Evolutionary conservation across 345 rosid species (phyloP).

Genomic region (Microthlaspi erraticum): DNA sequence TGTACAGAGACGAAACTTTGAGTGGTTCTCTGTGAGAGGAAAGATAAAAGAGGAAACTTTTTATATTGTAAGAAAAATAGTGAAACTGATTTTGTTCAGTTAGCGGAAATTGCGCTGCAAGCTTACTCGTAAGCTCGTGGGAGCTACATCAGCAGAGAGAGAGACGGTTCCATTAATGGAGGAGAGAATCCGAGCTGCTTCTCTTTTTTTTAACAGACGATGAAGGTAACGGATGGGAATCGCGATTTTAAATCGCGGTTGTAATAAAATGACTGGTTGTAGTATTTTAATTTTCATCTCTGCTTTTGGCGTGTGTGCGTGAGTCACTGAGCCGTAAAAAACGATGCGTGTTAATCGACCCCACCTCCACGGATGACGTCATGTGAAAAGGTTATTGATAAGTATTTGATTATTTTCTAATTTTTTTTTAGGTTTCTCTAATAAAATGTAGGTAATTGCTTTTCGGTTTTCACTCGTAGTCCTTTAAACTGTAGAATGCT

Average conservation of each 20-base stretch:
- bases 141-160: conserved; percentile 35
- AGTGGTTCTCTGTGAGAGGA: conserved; percentile 20
- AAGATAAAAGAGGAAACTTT: conserved; percentile 33
- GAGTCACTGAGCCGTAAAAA: conserved; percentile 12
- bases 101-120: conserved; percentile 22
- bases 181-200: conserved; percentile 23
- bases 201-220: not conserved
- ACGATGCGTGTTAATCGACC: conserved; percentile 25
- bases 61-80: not conserved
- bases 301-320: conserved; percentile 28
- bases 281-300: not conserved
- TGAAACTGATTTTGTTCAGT: conserved; percentile 22
- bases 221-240: not conserved
- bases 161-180: conserved; percentile 39
- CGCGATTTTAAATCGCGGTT: conserved; percentile 4
- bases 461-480: not conserved
- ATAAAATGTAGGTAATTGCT: not conserved
- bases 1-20: not conserved
- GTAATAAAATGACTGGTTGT: not conserved
- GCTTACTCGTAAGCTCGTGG: conserved; percentile 37
- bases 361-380: conserved; percentile 30
- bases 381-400: not conserved
- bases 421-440: not conserved
- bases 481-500: not conserved
- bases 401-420: not conserved